Percentiles rank a stretch among this genome's conserved stretches.
phyloP scores from a whole-genome alignment of 257 asterid species.

The Solanum paucissectum region DNA sequence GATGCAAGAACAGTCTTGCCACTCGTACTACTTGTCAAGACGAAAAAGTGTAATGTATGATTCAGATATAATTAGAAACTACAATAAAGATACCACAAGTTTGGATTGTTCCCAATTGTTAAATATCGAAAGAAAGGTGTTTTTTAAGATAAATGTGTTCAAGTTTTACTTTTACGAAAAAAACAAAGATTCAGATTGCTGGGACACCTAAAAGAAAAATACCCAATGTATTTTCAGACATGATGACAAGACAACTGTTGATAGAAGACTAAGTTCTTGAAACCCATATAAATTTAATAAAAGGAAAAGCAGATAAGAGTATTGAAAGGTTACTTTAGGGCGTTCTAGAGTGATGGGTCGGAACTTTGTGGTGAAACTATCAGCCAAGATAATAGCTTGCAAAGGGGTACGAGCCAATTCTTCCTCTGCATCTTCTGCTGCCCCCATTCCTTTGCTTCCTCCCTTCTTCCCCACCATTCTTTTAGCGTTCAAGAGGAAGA shows the following conservation, averaged over 20 bases:
- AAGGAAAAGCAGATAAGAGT: background rate
- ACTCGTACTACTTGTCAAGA: background rate
- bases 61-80: background rate
- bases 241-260: background rate
- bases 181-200: background rate
- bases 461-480: conserved; percentile 81
- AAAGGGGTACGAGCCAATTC: conserved; percentile 64
- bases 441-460: conserved; percentile 21
- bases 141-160: background rate
- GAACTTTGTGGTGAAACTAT: conserved; percentile 89
- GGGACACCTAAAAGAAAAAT: background rate
- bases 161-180: background rate
- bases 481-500: background rate
- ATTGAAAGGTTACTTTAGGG: conserved; percentile 46
- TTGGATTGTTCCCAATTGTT: background rate
- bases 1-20: background rate
- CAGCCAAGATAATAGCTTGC: conserved; percentile 88
- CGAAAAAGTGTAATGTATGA: too few species aligned
- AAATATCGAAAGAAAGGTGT: background rate
- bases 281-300: background rate
- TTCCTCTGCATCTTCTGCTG: conserved; percentile 57
- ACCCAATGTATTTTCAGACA: background rate
- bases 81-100: background rate
- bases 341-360: conserved; percentile 96
- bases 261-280: background rate